phyloP scores from a whole-genome alignment of 1,284 basidiomycete species.

The Pseudozyma sp. region DNA sequence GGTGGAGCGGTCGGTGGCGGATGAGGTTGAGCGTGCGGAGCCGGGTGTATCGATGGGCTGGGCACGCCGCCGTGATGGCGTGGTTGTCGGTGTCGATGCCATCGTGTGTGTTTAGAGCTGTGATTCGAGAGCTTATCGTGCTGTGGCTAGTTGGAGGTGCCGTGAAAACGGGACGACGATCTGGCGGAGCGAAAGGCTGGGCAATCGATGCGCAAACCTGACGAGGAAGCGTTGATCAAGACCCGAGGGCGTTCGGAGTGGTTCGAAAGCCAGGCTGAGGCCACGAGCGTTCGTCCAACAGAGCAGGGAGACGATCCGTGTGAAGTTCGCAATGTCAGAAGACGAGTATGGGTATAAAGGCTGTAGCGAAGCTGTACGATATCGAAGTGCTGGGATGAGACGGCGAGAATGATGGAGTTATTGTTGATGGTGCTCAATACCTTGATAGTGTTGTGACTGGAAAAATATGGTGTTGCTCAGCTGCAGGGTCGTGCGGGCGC shows the following conservation, averaged over 20 bases:
- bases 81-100: slow-evolving; percentile 18
- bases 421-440: slow-evolving; percentile 10
- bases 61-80: slow-evolving; percentile 27
- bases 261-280: too few relatives aligned
- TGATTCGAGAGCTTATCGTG: too few relatives aligned
- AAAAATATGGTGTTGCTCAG: slow-evolving; percentile 25
- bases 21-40: slow-evolving; percentile 30
- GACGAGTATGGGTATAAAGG: neutral
- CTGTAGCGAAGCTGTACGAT: too few relatives aligned
- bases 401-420: neutral
- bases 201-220: too few relatives aligned
- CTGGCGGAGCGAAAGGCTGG: too few relatives aligned
- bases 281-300: too few relatives aligned
- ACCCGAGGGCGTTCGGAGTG: too few relatives aligned
- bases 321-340: neutral
- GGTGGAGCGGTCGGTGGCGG: slow-evolving; percentile 19
- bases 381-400: too few relatives aligned
- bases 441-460: neutral
- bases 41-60: slow-evolving; percentile 21
- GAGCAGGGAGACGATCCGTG: too few relatives aligned
- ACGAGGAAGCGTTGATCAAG: too few relatives aligned
- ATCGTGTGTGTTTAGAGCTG: slow-evolving; percentile 1
- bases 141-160: too few relatives aligned
- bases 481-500: slow-evolving; percentile 26
- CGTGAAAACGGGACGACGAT: too few relatives aligned